These are phyloP conservation scores for Stromatinia cepivora DNA, from an alignment of 2,329 filamentous ascomycete genomes.

Conservation along the genomic window DNA sequence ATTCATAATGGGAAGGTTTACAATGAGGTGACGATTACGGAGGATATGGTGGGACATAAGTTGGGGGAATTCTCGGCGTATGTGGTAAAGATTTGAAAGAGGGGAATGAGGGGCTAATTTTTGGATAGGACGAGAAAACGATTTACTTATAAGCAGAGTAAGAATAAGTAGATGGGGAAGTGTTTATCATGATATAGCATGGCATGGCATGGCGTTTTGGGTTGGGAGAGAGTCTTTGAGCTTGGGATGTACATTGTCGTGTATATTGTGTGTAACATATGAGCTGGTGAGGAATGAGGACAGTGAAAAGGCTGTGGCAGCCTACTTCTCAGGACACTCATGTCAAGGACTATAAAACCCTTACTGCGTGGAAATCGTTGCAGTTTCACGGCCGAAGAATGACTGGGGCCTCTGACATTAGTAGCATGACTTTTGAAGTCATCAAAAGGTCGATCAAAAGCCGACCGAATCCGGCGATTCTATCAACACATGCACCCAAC, in stretches of 20 bases:
- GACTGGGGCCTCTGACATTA: not conserved
- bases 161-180: constrained; percentile 54
- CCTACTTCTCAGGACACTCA: not conserved
- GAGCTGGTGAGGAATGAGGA: not conserved
- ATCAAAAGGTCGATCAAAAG: not conserved
- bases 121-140: constrained; percentile 61
- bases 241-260: constrained; percentile 11
- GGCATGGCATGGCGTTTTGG: constrained; percentile 27
- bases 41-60: constrained; percentile 77
- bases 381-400: not conserved
- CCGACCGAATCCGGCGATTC: not conserved
- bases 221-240: constrained; percentile 2
- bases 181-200: not conserved
- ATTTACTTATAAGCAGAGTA: constrained; percentile 68
- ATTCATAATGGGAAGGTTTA: constrained; percentile 74
- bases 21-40: constrained; percentile 66
- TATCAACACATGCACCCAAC: not conserved
- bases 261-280: constrained; percentile 5
- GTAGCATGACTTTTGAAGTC: not conserved
- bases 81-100: constrained; percentile 36
- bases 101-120: constrained; percentile 11
- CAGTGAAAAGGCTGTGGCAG: not conserved
- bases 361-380: not conserved
- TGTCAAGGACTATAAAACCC: not conserved
- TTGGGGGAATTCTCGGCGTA: constrained; percentile 72